These are phyloP conservation scores for Pistacia atlantica DNA, from an alignment of 345 rosid species.

Conservation along the genomic window DNA sequence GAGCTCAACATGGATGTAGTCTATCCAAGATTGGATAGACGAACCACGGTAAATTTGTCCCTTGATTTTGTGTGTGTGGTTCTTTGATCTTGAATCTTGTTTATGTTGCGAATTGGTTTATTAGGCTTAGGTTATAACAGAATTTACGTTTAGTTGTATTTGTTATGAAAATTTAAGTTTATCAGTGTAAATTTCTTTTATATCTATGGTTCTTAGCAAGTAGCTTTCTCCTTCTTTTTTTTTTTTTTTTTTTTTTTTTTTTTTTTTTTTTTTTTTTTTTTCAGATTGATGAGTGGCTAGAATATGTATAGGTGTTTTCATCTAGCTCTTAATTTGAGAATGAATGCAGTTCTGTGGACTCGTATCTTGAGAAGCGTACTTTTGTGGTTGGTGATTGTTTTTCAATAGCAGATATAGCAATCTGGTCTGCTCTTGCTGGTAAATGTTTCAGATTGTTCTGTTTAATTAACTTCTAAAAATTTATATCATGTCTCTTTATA, in stretches of 20 bases:
- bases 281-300: conserved; percentile 88
- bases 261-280: conserved; percentile 7
- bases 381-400: conserved; percentile 67
- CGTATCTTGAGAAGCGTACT: conserved; percentile 51
- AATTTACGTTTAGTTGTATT: too few relatives aligned
- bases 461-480: background rate
- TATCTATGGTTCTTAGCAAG: background rate
- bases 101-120: too few relatives aligned
- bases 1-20: too few relatives aligned
- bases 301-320: conserved; percentile 44
- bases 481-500: background rate
- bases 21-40: too few relatives aligned
- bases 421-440: conserved; percentile 90
- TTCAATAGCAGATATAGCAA: conserved; percentile 80
- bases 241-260: background rate
- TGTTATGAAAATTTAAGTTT: too few relatives aligned
- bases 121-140: too few relatives aligned
- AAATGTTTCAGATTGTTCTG: background rate
- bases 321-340: conserved; percentile 38
- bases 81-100: too few relatives aligned
- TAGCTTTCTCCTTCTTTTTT: background rate
- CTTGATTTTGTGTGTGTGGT: too few relatives aligned
- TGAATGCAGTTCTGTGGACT: conserved; percentile 62
- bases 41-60: too few relatives aligned
- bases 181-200: background rate